phyloP scores from a whole-genome alignment of 2,329 filamentous ascomycete genomes.

The Paramyrothecium roridum region DNA sequence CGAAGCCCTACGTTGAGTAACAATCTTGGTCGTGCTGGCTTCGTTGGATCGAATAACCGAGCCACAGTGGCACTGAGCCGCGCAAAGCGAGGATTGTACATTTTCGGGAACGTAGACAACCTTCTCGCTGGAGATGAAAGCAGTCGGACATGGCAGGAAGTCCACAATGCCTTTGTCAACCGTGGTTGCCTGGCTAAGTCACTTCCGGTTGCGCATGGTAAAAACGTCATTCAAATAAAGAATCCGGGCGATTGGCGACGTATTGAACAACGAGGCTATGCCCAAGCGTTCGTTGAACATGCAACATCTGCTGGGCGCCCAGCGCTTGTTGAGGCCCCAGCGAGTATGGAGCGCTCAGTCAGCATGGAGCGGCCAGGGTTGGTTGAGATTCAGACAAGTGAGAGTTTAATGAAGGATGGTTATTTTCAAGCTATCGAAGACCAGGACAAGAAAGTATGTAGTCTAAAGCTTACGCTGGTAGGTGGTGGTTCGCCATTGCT shows the following conservation, averaged over 20 bases:
- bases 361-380: not conserved
- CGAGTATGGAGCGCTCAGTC: no score
- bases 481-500: no score
- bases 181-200: slow-evolving; percentile 21
- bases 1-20: slow-evolving; percentile 57
- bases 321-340: no score
- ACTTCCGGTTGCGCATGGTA: no score
- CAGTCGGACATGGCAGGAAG: slow-evolving; percentile 34
- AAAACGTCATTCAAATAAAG: slow-evolving; percentile 42
- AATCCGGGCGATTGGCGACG: slow-evolving; percentile 49
- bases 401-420: not conserved
- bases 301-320: no score
- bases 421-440: not conserved
- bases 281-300: no score
- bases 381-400: not conserved
- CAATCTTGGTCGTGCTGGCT: slow-evolving; percentile 56
- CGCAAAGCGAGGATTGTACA: slow-evolving; percentile 74
- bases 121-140: slow-evolving; percentile 42
- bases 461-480: no score
- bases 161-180: slow-evolving; percentile 35
- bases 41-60: slow-evolving; percentile 62
- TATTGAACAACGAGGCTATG: no score
- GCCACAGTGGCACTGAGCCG: slow-evolving; percentile 61
- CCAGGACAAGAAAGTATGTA: not conserved
- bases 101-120: slow-evolving; percentile 73